These are phyloP conservation scores for Esteya vermicola DNA, from an alignment of 2,329 filamentous ascomycete species.

Conservation along the genomic window DNA sequence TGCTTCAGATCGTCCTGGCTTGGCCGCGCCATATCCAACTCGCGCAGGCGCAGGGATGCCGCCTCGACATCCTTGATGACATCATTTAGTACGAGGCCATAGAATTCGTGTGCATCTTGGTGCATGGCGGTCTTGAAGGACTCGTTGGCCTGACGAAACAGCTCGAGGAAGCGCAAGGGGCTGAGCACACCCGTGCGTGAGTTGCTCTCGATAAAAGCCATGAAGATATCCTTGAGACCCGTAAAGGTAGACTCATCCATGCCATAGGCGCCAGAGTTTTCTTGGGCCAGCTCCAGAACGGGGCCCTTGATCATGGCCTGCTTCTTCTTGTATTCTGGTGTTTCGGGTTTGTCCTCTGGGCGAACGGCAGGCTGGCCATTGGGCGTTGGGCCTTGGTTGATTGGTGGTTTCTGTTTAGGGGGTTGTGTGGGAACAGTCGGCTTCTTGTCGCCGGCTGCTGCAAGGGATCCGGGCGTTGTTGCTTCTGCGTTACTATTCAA, in stretches of 20 bases:
- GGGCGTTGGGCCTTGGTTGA: slow-evolving; percentile 35
- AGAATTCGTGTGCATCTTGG: slow-evolving; percentile 94
- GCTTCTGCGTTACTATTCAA: slow-evolving; percentile 28
- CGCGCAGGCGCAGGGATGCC: slow-evolving; percentile 44
- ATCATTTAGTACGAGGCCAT: slow-evolving; percentile 89
- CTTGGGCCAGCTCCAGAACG: slow-evolving; percentile 69
- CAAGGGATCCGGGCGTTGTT: slow-evolving; percentile 5
- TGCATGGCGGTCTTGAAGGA: slow-evolving; percentile 97
- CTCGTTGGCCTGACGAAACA: slow-evolving; percentile 87
- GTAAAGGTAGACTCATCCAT: slow-evolving; percentile 96
- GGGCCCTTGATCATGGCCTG: slow-evolving; percentile 79
- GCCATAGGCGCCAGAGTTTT: slow-evolving; percentile 66
- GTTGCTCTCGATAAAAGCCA: slow-evolving; percentile 68
- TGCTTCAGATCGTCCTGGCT: slow-evolving; percentile 30
- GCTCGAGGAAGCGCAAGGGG: slow-evolving; percentile 84
- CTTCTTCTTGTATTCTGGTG: slow-evolving; percentile 96
- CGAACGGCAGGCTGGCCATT: slow-evolving; percentile 42
- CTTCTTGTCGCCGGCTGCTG: slow-evolving; percentile 25
- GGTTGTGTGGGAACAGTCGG: slow-evolving; percentile 40
- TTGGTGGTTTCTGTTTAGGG: slow-evolving; percentile 38
- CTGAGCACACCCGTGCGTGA: slow-evolving; percentile 82
- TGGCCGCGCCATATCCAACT: slow-evolving; percentile 15
- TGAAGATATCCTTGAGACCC: slow-evolving; percentile 89
- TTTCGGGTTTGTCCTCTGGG: slow-evolving; percentile 86
- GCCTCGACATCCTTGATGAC: slow-evolving; percentile 90